Evolutionary conservation across 2,329 filamentous ascomycete species (phyloP), one percentile per base, ranked within the genome.

Genomic region (Venturia carpophila): DNA sequence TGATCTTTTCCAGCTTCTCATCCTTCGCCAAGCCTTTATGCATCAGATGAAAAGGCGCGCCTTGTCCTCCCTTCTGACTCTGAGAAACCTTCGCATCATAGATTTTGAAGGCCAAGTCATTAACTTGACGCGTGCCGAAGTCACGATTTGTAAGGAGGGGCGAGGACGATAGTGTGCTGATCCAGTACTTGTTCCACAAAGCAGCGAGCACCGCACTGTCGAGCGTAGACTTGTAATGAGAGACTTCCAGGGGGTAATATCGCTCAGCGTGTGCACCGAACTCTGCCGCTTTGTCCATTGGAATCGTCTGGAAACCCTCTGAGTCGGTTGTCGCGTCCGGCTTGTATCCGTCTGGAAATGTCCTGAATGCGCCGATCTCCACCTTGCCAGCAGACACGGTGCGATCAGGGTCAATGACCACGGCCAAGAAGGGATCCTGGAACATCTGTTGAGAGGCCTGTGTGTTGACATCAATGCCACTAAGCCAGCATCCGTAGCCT

Each of bases 141-240:
- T 97, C 93, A 68, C 92, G 89, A 73, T 96, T 97, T 65, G 91
- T 92, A 71, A 96, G 87, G 5, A 97, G 83, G 27, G 93, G 92
- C 70, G 87, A 94, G 71, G 96, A 91, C 41, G 91, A 95, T 24
- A 99, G 84, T 6, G 94, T 99, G 73, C 95, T 90, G 42, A 97
- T 92, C 94, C 92, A 96, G 81, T 99, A 99, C 77, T 97, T 97
- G 80, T 97, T 96, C 94, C 94, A 97, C 39, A 99, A 81, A 63
- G 91, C 83, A 72, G 95, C 91, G 5, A 99, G 82, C 30, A 99
- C 82, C 71, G 92, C 89, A 1, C 87, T 84, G 77, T 99, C 94
- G 37, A 99, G 87, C 0, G 89, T 89, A 68, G 90, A 94, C 79
- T 97, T 97, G 83, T 91, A 99, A 77, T 96, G 91, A 41, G 91